Percentiles rank a stretch among this genome's conserved stretches.
These are phyloP conservation scores for Fraxinus angustifolia DNA, from an alignment of 305 asterid species.

Conservation along the genomic window DNA sequence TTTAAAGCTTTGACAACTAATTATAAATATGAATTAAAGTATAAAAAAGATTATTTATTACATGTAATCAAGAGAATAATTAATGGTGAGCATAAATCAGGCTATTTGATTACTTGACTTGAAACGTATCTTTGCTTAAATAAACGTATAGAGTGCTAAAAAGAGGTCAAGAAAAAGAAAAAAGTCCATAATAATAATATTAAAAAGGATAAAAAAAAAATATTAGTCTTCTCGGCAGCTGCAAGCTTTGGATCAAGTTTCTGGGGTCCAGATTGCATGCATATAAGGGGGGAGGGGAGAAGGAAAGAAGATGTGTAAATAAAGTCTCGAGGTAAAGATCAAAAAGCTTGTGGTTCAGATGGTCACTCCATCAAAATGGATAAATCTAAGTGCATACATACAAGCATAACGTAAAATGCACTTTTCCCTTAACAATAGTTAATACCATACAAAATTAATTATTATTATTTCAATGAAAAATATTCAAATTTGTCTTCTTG, in stretches of 20 bases:
- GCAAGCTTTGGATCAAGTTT: neutral
- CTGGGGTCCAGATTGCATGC: neutral
- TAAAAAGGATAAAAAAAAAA: neutral
- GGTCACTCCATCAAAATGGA: neutral
- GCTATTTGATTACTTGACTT: neutral
- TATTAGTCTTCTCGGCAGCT: neutral
- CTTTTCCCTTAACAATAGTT: neutral
- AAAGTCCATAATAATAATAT: neutral
- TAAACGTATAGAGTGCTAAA: neutral
- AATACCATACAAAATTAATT: neutral
- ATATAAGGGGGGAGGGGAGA: neutral
- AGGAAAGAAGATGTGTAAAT: neutral
- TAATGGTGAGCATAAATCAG: neutral
- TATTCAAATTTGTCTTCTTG: neutral
- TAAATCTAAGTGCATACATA: neutral
- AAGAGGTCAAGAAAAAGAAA: neutral
- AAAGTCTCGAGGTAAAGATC: neutral
- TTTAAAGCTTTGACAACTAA: neutral
- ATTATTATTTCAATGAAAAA: slow-evolving; percentile 4
- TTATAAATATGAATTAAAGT: neutral
- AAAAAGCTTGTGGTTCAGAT: neutral
- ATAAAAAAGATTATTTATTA: neutral
- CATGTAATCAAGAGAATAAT: neutral
- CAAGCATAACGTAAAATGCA: neutral
- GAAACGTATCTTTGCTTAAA: neutral